Base-by-base conservation (phyloP, 768 basidiomycete species). In the Suillus spraguei region DNA sequence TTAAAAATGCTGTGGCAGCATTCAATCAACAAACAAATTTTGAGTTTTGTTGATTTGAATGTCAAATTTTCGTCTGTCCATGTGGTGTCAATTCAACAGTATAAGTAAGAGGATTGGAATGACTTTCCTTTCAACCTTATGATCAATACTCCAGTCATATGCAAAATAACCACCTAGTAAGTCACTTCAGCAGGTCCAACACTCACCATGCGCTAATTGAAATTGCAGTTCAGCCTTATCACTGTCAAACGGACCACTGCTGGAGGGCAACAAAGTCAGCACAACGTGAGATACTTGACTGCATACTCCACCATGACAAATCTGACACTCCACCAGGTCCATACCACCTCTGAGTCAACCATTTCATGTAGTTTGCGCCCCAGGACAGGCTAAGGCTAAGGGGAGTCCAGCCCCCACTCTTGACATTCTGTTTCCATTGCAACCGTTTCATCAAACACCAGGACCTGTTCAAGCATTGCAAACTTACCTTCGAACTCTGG, bases 11-110 rank as follows among this genome's bases (percentile, higher is more conserved):
- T n/a, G n/a, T n/a, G n/a, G n/a, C n/a, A n/a, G n/a, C n/a, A n/a
- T n/a, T n/a, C 73, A 42, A 42, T 42, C 16, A 42, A 42, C 41
- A 42, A 42, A 42, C 41, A 42, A 42, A 1, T 42, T 42, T 42
- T 20, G 2, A 20, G 41, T 42, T 42, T 8, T 42, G 41, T 42
- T 42, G 41, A 42, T 0, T 42, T 42, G 41, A 0, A 1, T 17
- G 41, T 42, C 20, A 42, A 42, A 7, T 5, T 42, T 42, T 42
- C 7, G 4, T 42, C 41, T 41, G 14, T 5, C 5, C 14, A 3
- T 2, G 39, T 5, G 39, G 39, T 5, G 3, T 41, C 39, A 41
- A 41, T 41, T 16, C 0, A 41, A 41, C 3, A 41, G 39, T 16
- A 41, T 41, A 41, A 41, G 39, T 41, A 41, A 0, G 39, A 41